Evolutionary conservation across 768 basidiomycete species (phyloP).

Genomic region (Boletus rubroflammeus): DNA sequence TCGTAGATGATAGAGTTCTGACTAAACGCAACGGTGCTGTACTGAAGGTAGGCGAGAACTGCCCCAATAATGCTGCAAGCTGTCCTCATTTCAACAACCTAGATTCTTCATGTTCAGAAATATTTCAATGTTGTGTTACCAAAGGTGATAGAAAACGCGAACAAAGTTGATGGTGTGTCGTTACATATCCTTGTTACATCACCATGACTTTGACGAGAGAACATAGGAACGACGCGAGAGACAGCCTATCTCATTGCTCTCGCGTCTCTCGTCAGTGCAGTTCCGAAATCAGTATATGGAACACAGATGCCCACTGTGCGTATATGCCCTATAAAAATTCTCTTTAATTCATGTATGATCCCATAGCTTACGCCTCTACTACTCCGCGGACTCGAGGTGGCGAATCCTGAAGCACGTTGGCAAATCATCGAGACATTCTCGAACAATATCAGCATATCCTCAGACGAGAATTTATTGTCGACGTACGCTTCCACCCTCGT

Average conservation of each 20-base stretch:
- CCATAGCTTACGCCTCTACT: constrained; percentile 85
- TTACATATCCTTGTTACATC: neutral
- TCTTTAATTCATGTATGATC: neutral
- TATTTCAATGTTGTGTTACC: constrained; percentile 73
- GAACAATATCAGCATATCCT: constrained; percentile 59
- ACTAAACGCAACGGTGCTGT: constrained; percentile 77
- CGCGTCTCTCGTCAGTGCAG: constrained; percentile 71
- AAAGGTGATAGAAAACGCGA: constrained; percentile 65
- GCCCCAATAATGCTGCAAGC: neutral
- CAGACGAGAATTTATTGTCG: constrained; percentile 50
- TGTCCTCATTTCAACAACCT: neutral
- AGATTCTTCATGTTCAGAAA: constrained; percentile 76
- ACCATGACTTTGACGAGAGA: neutral
- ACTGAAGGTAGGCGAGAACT: constrained; percentile 54
- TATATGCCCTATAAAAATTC: neutral
- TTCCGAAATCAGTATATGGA: constrained; percentile 72
- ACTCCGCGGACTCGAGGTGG: constrained; percentile 77
- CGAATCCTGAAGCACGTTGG: constrained; percentile 66
- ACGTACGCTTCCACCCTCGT: constrained; percentile 73
- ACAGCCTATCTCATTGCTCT: constrained; percentile 80
- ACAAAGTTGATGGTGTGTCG: constrained; percentile 48
- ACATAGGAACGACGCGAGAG: constrained; percentile 49
- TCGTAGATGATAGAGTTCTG: constrained; percentile 56
- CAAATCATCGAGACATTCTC: constrained; percentile 80
- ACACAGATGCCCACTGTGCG: constrained; percentile 62